Evolutionary conservation across 495 filamentous ascomycete species (phyloP).

Genomic region (Penicillium parvum): DNA sequence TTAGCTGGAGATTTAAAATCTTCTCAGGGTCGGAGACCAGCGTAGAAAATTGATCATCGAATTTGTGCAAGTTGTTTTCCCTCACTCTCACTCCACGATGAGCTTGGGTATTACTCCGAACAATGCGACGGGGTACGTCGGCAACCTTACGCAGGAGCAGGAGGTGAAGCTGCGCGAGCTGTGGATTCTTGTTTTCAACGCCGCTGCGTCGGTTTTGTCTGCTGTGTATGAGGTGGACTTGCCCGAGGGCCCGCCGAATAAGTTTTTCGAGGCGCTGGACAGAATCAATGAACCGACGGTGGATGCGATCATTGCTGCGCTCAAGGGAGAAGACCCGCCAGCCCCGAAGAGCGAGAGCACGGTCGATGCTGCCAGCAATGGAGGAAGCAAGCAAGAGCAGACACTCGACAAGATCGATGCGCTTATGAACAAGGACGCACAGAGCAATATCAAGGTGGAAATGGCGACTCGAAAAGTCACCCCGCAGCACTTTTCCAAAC

Average conservation of each 20-base stretch:
- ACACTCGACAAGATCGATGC: conserved; percentile 19
- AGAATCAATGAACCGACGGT: conserved; percentile 19
- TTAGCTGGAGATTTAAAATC: no score
- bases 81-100: neutral
- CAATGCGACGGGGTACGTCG: conserved; percentile 9
- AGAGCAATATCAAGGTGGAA: conserved; percentile 10
- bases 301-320: conserved; percentile 14
- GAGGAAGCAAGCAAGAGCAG: conserved; percentile 6
- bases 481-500: conserved; percentile 8
- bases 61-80: neutral
- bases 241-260: conserved; percentile 10
- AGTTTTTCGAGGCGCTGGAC: conserved; percentile 15
- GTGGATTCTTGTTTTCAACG: conserved; percentile 17
- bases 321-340: conserved; percentile 6
- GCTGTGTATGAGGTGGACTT: conserved; percentile 15
- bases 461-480: conserved; percentile 16
- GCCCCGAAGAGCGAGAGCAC: neutral
- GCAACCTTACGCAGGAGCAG: conserved; percentile 15
- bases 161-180: conserved; percentile 17
- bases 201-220: conserved; percentile 12
- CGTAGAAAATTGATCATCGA: no score
- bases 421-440: conserved; percentile 13
- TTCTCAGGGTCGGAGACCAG: no score
- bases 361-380: neutral
- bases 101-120: conserved; percentile 11